These are phyloP conservation scores for Ophiorrhiza pumila DNA, from an alignment of 257 asterid species.

Conservation along the genomic window DNA sequence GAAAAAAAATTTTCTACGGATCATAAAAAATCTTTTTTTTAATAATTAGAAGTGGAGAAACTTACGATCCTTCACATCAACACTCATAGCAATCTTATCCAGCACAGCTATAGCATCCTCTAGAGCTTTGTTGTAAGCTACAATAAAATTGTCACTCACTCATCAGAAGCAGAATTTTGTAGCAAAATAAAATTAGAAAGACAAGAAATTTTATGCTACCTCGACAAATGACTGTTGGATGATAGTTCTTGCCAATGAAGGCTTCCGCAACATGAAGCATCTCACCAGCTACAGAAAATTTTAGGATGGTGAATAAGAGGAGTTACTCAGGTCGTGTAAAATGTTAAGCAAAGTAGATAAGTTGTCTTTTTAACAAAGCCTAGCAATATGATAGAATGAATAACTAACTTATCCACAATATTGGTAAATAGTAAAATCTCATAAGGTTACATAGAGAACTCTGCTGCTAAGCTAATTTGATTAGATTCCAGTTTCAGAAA, in stretches of 20 bases:
- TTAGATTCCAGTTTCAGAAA: not conserved
- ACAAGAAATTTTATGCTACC: slow-evolving; percentile 36
- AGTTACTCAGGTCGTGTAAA: not conserved
- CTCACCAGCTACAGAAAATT: slow-evolving; percentile 76
- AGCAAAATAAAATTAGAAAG: not conserved
- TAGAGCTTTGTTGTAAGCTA: slow-evolving; percentile 88
- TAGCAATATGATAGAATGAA: not conserved
- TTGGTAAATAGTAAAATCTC: not conserved
- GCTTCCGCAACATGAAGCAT: slow-evolving; percentile 99
- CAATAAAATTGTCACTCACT: slow-evolving; percentile 17
- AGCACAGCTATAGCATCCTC: slow-evolving; percentile 85
- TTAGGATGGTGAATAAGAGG: not conserved
- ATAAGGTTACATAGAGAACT: not conserved
- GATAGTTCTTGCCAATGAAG: slow-evolving; percentile 83
- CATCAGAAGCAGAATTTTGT: slow-evolving; percentile 16
- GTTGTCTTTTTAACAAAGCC: not conserved
- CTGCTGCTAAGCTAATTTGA: not conserved
- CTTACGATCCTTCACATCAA: slow-evolving; percentile 91
- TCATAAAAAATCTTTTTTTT: not conserved
- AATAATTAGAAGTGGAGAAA: slow-evolving; percentile 7
- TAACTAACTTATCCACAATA: not conserved
- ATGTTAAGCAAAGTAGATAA: not conserved
- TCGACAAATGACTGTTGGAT: slow-evolving; percentile 90
- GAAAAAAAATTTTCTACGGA: not conserved
- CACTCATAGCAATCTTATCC: slow-evolving; percentile 81